phyloP scores from a whole-genome alignment of 2,329 filamentous ascomycete genomes.

The Sporothrix brunneoviolacea region DNA sequence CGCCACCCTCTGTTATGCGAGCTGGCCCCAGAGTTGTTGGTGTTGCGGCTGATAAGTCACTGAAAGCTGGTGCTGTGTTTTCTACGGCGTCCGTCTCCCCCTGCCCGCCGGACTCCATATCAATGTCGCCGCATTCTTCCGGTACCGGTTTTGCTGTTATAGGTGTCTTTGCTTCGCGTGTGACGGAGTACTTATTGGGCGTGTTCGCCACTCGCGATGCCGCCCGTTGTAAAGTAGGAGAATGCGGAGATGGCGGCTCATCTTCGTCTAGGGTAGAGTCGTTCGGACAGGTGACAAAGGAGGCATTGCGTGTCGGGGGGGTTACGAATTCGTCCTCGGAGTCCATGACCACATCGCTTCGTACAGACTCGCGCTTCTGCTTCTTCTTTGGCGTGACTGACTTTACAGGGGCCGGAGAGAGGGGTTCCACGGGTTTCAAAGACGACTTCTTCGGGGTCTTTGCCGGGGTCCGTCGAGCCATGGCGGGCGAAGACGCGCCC shows the following conservation, averaged over 20 bases:
- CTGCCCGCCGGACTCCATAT: too few relatives aligned
- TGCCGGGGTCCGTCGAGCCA: constrained; percentile 3
- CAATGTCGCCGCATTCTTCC: neutral
- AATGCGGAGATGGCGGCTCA: neutral
- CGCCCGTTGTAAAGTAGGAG: constrained; percentile 3
- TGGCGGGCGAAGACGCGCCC: constrained; percentile 32
- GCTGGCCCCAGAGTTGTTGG: too few relatives aligned
- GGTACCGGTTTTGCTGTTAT: neutral
- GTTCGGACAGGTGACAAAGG: constrained; percentile 22
- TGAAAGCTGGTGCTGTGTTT: too few relatives aligned
- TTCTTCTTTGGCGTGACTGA: constrained; percentile 12
- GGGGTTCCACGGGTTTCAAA: neutral
- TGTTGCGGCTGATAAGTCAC: too few relatives aligned
- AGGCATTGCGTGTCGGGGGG: constrained; percentile 31
- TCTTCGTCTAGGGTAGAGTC: neutral
- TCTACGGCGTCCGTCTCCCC: too few relatives aligned
- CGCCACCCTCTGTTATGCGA: neutral
- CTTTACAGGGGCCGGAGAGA: neutral
- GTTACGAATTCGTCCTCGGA: constrained; percentile 51
- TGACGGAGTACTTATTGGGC: constrained; percentile 4
- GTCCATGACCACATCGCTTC: constrained; percentile 40
- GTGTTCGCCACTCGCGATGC: constrained; percentile 10
- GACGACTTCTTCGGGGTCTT: neutral
- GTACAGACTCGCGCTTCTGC: constrained; percentile 16
- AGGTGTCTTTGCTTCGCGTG: neutral